Percentiles rank a stretch among this genome's conserved stretches.
Conservation (phyloP, 345 rosid genomes). For the Salix caprea region DNA sequence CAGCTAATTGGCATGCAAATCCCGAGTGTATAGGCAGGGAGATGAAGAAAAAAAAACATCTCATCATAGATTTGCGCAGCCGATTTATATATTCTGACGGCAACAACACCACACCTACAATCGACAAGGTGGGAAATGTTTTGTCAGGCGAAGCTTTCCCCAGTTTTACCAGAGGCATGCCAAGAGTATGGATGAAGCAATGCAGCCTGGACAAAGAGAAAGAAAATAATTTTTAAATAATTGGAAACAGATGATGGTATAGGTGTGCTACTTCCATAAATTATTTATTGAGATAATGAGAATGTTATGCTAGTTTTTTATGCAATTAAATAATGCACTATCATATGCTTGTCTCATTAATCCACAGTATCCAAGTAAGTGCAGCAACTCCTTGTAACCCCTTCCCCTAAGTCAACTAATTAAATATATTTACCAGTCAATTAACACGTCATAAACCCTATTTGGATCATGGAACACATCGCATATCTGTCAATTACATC, state of each 20-base stretch:
- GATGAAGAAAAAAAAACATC: not conserved
- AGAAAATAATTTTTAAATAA: not conserved
- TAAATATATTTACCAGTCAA: no score
- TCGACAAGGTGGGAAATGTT: not conserved
- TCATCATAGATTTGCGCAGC: not conserved
- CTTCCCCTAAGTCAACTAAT: no score
- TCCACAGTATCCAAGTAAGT: not conserved
- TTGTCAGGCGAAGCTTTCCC: not conserved
- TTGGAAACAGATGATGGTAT: not conserved
- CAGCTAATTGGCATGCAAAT: not conserved
- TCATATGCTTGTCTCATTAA: not conserved
- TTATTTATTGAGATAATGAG: not conserved
- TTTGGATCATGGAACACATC: no score
- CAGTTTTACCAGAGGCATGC: conserved; percentile 14
- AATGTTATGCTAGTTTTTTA: not conserved
- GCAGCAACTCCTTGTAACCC: not conserved
- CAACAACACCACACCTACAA: not conserved
- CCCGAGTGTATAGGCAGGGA: not conserved
- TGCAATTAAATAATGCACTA: not conserved
- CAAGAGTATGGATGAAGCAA: conserved; percentile 37
- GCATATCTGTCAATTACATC: no score
- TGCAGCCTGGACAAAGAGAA: not conserved
- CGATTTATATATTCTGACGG: not conserved
- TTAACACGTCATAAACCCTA: no score
- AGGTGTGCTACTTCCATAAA: not conserved